phyloP scores from a whole-genome alignment of 345 rosid genomes.

The Heritiera fomes region DNA sequence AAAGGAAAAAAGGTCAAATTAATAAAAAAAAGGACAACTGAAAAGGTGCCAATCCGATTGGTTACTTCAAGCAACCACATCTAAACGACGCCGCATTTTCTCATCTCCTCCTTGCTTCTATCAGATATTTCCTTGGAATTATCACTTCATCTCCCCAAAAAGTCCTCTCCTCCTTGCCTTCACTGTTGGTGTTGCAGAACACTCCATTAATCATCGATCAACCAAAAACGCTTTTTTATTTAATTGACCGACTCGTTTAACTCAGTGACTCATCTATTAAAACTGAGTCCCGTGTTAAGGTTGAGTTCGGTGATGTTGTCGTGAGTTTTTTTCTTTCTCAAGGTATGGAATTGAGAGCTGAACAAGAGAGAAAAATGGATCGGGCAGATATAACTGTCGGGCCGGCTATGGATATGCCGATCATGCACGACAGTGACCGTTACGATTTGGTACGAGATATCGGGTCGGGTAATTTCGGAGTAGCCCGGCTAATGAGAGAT shows the following conservation, averaged over 20 bases:
- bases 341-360: slow-evolving; percentile 6
- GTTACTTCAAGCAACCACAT: slow-evolving; percentile 11
- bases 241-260: neutral
- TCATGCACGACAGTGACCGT: slow-evolving; percentile 92
- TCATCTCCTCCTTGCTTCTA: slow-evolving; percentile 22
- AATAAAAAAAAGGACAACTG: slow-evolving; percentile 8
- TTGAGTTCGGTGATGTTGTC: slow-evolving; percentile 21
- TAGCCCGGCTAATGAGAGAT: slow-evolving; percentile 88
- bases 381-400: slow-evolving; percentile 51
- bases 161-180: slow-evolving; percentile 8
- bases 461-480: slow-evolving; percentile 91
- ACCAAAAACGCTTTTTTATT: neutral
- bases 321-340: neutral
- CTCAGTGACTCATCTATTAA: neutral
- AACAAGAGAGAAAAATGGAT: slow-evolving; percentile 41
- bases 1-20: slow-evolving; percentile 5
- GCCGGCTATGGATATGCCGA: slow-evolving; percentile 84
- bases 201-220: slow-evolving; percentile 18
- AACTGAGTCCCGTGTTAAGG: neutral
- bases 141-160: slow-evolving; percentile 15
- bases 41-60: neutral
- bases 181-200: neutral
- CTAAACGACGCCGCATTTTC: slow-evolving; percentile 2
- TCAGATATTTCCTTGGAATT: slow-evolving; percentile 20
- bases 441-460: slow-evolving; percentile 87